Base-by-base conservation (phyloP, 1,139 yeast species). In the Meyerozyma sp. region DNA sequence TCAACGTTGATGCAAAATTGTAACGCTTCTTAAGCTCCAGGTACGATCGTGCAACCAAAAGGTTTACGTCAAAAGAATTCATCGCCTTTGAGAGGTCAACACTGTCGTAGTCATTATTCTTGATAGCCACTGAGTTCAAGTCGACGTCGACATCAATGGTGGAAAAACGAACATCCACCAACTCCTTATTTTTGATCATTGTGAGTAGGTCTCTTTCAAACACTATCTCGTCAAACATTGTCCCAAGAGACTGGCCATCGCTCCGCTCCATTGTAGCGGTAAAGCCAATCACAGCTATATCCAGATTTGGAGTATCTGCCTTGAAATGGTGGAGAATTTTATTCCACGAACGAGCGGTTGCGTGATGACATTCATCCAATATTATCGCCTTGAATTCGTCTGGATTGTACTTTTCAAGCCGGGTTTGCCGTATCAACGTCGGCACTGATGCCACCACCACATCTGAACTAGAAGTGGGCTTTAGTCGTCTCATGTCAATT, bases 281-380 rank as follows among this genome's bases (percentile, higher is more conserved):
- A 54, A 93, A 88, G 1, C 98, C 98, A 16, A 89, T 69, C 0
- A 89, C 80, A 8, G 81, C 75, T 1, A 82, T 67, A 2, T 63
- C 62, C 46, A 80, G 70, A 0, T 67, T 59, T 0, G 67, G 47
- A 1, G 59, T 56, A 40, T 61, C 57, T 2, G 88, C 86, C 0
- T 71, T 68, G 55, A 91, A 82, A 52, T 86, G 73, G 5, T 68
- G 59, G 43, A 89, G 62, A 1, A 90, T 72, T 36, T 73, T 71
- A 13, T 65, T 40, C 70, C 93, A 93, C 0, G 91, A 73, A 11
- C 62, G 56, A 0, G 96, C 93, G 0, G 88, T 85, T 0, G 96
- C 84, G 63, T 91, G 98, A 56, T 91, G 98, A 40, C 96, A 95
- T 59, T 91, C 98, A 61, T 91, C 98, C 1, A 91, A 71, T 20